These are phyloP conservation scores for Hemileia vastatrix DNA, from an alignment of 1,284 basidiomycete species.

Conservation along the genomic window DNA sequence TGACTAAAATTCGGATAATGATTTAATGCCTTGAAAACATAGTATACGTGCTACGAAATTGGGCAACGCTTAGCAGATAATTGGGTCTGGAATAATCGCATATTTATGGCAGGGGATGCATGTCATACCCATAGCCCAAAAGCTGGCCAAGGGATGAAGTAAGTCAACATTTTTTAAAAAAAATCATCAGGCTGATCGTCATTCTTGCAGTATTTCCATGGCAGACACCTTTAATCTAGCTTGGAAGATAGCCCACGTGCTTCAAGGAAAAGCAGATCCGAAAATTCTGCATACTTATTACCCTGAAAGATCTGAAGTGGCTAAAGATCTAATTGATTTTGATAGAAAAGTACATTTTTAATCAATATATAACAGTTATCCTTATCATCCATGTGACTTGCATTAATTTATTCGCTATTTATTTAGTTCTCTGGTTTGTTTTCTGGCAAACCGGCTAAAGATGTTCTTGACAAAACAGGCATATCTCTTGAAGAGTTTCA, in stretches of 20 bases:
- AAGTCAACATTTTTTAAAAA: conserved; percentile 17
- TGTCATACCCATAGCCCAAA: conserved; percentile 76
- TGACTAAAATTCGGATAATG: conserved; percentile 52
- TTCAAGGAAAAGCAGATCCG: conserved; percentile 59
- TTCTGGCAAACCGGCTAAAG: conserved; percentile 59
- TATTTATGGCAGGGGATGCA: conserved; percentile 71
- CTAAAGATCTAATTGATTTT: conserved; percentile 64
- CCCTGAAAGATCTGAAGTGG: conserved; percentile 51
- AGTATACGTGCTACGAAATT: conserved; percentile 44
- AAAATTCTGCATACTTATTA: conserved; percentile 56
- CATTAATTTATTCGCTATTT: neutral
- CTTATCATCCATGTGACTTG: neutral
- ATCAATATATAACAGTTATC: neutral
- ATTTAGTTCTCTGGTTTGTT: conserved; percentile 60
- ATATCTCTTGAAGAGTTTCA: conserved; percentile 20
- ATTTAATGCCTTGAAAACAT: neutral
- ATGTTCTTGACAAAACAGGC: conserved; percentile 14
- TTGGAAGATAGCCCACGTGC: conserved; percentile 66
- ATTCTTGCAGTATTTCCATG: conserved; percentile 22
- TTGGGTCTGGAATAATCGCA: conserved; percentile 58
- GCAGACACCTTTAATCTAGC: conserved; percentile 60
- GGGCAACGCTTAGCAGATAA: conserved; percentile 65
- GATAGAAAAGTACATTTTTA: conserved; percentile 50
- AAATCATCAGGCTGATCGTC: conserved; percentile 29
- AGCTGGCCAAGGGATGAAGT: conserved; percentile 54